A percentile compares a stretch with the other conserved stretches of the same genome.
phyloP scores from a whole-genome alignment of 768 basidiomycete species.

The Russula earlei region DNA sequence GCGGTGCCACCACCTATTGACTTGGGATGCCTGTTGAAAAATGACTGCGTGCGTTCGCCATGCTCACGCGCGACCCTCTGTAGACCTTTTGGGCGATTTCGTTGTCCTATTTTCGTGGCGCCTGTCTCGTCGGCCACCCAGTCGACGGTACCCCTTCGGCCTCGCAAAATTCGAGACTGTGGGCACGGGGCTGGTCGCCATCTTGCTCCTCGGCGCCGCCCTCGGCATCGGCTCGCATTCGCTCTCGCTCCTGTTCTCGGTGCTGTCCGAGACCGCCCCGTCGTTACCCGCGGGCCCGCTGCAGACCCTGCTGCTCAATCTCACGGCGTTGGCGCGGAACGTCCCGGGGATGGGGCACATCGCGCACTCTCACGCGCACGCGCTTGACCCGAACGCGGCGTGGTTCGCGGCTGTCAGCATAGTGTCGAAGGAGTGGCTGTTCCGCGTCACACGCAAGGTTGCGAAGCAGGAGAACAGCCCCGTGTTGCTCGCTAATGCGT shows the following conservation, averaged over 20 bases:
- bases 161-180: conserved; percentile 93
- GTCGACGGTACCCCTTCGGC: conserved; percentile 73
- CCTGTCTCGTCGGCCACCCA: conserved; percentile 73
- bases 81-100: conserved; percentile 82
- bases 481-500: conserved; percentile 90
- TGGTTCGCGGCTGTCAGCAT: conserved; percentile 89
- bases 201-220: conserved; percentile 78
- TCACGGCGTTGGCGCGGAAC: conserved; percentile 47
- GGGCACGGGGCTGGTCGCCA: conserved; percentile 82
- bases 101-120: conserved; percentile 87
- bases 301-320: conserved; percentile 50
- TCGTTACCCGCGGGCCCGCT: conserved; percentile 54
- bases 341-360: conserved; percentile 34
- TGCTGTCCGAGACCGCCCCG: conserved; percentile 57
- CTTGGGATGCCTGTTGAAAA: neutral
- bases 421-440: conserved; percentile 85
- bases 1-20: neutral
- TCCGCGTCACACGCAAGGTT: conserved; percentile 79
- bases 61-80: neutral
- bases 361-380: conserved; percentile 43
- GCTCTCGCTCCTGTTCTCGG: conserved; percentile 69
- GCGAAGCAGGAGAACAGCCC: conserved; percentile 87
- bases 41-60: neutral
- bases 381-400: conserved; percentile 86
- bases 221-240: conserved; percentile 87